A percentile compares a stretch with the other conserved stretches of the same genome.
phyloP scores from a whole-genome alignment of 208 protist genomes.

The Crithidia acanthocephali region DNA sequence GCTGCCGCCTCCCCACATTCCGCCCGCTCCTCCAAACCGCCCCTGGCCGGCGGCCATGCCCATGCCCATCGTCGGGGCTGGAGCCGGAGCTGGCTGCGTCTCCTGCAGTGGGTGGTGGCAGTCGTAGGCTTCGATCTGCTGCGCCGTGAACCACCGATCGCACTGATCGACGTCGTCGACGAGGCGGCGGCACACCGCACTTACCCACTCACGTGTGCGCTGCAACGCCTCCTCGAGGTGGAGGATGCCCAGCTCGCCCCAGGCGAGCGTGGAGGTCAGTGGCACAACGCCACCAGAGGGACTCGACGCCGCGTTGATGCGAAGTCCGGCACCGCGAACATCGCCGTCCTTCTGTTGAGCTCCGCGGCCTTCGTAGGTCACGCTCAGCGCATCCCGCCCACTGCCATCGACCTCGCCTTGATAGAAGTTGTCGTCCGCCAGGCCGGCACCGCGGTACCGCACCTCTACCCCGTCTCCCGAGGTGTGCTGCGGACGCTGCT shows the following conservation, averaged over 20 bases:
- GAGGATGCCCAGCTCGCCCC: constrained; percentile 51
- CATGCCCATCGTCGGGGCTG: constrained; percentile 8
- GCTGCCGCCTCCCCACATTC: not conserved
- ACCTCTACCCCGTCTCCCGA: not conserved
- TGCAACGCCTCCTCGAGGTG: constrained; percentile 53
- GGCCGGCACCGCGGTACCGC: not conserved
- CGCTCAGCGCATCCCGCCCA: constrained; percentile 3
- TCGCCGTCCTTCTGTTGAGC: not conserved
- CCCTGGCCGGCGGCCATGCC: not conserved
- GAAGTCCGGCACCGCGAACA: not conserved
- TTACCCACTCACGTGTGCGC: constrained; percentile 65
- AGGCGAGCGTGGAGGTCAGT: constrained; percentile 36
- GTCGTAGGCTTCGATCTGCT: constrained; percentile 61
- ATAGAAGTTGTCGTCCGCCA: not conserved
- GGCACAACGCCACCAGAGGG: not conserved
- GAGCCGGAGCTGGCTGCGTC: constrained; percentile 31
- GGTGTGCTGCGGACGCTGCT: not conserved
- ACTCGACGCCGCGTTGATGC: not conserved
- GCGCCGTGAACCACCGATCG: constrained; percentile 61
- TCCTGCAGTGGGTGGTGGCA: constrained; percentile 69
- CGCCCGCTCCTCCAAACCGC: not conserved
- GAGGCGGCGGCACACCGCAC: constrained; percentile 53
- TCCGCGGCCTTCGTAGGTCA: constrained; percentile 4
- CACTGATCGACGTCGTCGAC: constrained; percentile 64
- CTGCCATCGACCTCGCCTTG: constrained; percentile 6